Evolutionary conservation across 257 asterid genomes (phyloP).

Genomic region (Solanum tarapatanum): DNA sequence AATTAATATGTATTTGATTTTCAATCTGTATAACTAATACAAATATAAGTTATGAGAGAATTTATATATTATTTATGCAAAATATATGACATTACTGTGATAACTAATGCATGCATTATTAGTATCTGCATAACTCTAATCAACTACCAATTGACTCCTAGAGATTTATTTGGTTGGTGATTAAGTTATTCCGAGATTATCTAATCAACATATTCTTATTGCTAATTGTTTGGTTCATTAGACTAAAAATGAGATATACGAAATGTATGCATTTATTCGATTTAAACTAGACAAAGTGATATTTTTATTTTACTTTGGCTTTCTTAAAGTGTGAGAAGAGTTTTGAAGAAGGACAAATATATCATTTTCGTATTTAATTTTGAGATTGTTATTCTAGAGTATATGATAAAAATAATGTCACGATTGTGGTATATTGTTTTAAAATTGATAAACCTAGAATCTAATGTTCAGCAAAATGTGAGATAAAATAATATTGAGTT

Average conservation of each 20-base stretch:
- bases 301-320: background rate
- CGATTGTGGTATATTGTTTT: background rate
- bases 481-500: background rate
- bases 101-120: background rate
- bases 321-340: background rate
- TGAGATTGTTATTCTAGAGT: background rate
- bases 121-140: background rate
- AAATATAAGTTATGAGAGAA: background rate
- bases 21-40: background rate
- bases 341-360: background rate
- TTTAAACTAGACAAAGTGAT: background rate
- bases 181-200: background rate
- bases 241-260: background rate
- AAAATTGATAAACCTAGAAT: background rate
- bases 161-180: background rate
- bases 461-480: background rate
- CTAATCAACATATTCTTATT: background rate
- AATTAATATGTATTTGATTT: background rate
- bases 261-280: background rate
- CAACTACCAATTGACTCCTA: background rate
- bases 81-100: background rate
- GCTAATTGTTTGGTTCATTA: background rate
- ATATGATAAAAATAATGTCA: background rate
- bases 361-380: background rate
- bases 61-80: background rate